Evolutionary conservation across 805 yeast species (phyloP).

Genomic region (Yarrowia yakushimensis): DNA sequence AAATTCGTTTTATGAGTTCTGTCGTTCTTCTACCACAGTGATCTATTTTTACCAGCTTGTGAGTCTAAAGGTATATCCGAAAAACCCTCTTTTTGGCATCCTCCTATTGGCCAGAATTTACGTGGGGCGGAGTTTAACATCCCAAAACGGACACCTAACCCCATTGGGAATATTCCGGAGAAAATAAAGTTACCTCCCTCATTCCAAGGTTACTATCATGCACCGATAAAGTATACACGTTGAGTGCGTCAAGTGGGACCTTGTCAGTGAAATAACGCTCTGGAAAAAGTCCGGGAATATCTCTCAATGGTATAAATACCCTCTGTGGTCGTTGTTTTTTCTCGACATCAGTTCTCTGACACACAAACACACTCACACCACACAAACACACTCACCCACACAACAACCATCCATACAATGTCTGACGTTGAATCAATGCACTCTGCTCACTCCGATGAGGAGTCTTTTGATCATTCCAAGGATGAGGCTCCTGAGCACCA

Average conservation of each 20-base stretch:
- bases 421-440: slow-evolving; percentile 17
- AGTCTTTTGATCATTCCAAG: neutral
- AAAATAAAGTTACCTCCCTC: neutral
- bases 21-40: too few species aligned
- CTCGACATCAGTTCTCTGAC: slow-evolving; percentile 1
- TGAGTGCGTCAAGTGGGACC: neutral
- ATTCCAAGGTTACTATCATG: slow-evolving; percentile 12
- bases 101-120: neutral
- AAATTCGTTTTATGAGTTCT: too few species aligned
- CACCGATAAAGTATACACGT: slow-evolving; percentile 22
- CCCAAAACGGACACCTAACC: neutral
- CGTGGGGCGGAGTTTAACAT: neutral
- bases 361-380: neutral
- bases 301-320: neutral
- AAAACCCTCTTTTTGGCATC: neutral
- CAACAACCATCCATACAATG: neutral
- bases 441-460: slow-evolving; percentile 14
- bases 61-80: too few species aligned
- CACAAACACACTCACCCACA: neutral
- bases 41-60: too few species aligned
- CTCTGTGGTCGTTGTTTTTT: neutral
- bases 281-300: neutral
- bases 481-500: neutral
- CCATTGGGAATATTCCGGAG: neutral
- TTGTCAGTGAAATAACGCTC: neutral